Base-by-base conservation (phyloP, 768 basidiomycete species). In the Russula abietina region DNA sequence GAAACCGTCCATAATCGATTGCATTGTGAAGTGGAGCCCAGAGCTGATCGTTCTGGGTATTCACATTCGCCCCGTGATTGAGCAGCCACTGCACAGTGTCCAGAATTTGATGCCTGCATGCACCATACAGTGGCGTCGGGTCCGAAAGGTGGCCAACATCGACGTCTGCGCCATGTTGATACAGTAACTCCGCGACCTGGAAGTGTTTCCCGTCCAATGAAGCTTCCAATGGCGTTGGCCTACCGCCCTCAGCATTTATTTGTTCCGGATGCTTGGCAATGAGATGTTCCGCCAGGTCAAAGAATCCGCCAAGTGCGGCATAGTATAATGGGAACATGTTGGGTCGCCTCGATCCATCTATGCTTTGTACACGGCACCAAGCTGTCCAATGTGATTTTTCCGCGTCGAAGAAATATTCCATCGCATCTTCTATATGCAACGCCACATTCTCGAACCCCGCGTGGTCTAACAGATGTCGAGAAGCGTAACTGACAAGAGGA, bases 341-440 rank as follows among this genome's bases (percentile, higher is more conserved):
- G 10, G 6, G 8, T 8, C 2, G 2, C 48, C 33, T 19, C 11
- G 2, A 8, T 32, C 0, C 6, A 19, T 58, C 48, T 3, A 50
- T 14, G 10, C 12, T 1, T 17, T 38, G 9, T 4, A 58, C 24
- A 26, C 36, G 33, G 48, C 12, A 5, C 57, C 57, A 58, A 39
- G 57, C 36, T 50, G 48, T 17, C 41, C 57, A 58, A 26, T 58
- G 36, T 30, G 59, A 38, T 17, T 53, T 60, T 28, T 53, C 39
- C 14, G 14, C 6, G 16, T 49, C 51, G 12, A 60, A 43, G 9
- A 59, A 22, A 43, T 41, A n/a, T n/a, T 53, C 39, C n/a, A 60
- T 32, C 14, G 41, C n/a, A 10, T 41, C 22, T 30, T 2, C 39
- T 32, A 60, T 53, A 10, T 14, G 19, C 9, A 39, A 33, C 11